Evolutionary conservation across 345 rosid genomes (phyloP).

Genomic region (Abelmoschus esculentus): DNA sequence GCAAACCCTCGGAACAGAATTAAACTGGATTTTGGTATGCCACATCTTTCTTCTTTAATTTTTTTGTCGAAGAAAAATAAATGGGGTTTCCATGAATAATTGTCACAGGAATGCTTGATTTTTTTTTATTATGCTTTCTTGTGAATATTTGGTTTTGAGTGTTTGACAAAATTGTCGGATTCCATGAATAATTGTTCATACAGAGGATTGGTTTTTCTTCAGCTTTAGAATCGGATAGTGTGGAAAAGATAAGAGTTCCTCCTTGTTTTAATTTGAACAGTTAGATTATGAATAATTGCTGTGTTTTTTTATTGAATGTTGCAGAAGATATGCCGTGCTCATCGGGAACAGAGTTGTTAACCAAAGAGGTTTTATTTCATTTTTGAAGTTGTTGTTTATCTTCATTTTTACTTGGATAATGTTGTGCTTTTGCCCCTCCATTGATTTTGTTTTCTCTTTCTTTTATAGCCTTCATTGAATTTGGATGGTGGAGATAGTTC

Average conservation of each 20-base stretch:
- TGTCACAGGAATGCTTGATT: too few relatives aligned
- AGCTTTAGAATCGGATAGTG: background rate
- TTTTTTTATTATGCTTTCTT: too few relatives aligned
- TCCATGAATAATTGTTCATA: background rate
- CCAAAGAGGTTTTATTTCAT: conserved; percentile 28
- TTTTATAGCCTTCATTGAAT: conserved; percentile 34
- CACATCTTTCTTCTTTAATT: too few relatives aligned
- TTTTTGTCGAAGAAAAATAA: too few relatives aligned
- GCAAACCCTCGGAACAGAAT: too few relatives aligned
- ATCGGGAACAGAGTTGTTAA: conserved; percentile 25
- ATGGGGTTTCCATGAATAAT: too few relatives aligned
- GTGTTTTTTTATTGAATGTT: conserved; percentile 8
- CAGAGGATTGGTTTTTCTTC: background rate
- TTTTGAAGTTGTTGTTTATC: background rate
- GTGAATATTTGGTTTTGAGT: too few relatives aligned
- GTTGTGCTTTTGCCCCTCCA: background rate
- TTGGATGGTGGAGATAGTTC: conserved; percentile 24
- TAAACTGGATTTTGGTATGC: too few relatives aligned
- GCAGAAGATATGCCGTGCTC: conserved; percentile 45
- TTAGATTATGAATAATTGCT: background rate
- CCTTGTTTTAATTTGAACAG: background rate
- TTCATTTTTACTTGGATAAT: too few relatives aligned
- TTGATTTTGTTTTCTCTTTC: background rate
- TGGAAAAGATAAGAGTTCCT: background rate
- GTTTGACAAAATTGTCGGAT: too few relatives aligned